Percentiles rank a stretch among this genome's conserved stretches.
Evolutionary conservation across 176 grass and related monocot genomes (phyloP).

Genomic region (Zea mays): Zm-B73-REFERENCE-NAM-5.0 NC_050103.1:117560001-117560500

Average conservation of each 20-base stretch:
- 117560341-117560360: not conserved
- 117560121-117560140: not conserved
- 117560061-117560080: not conserved
- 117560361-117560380: not conserved
- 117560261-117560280: not conserved
- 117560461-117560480: not conserved
- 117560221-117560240: not conserved
- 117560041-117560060: not conserved
- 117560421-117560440: not conserved
- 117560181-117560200: not conserved
- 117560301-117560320: not conserved
- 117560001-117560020: not conserved
- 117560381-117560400: not conserved
- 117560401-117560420: not conserved
- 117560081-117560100: not conserved
- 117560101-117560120: constrained; percentile 3
- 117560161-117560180: not conserved
- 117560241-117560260: not conserved
- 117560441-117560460: not conserved
- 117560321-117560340: not conserved
- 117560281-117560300: not conserved
- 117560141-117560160: not conserved
- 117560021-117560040: not conserved
- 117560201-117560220: not conserved
- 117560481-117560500: not conserved